These are phyloP conservation scores for Pichia sp. DNA, from an alignment of 1,139 yeast species.

Conservation along the genomic window DNA sequence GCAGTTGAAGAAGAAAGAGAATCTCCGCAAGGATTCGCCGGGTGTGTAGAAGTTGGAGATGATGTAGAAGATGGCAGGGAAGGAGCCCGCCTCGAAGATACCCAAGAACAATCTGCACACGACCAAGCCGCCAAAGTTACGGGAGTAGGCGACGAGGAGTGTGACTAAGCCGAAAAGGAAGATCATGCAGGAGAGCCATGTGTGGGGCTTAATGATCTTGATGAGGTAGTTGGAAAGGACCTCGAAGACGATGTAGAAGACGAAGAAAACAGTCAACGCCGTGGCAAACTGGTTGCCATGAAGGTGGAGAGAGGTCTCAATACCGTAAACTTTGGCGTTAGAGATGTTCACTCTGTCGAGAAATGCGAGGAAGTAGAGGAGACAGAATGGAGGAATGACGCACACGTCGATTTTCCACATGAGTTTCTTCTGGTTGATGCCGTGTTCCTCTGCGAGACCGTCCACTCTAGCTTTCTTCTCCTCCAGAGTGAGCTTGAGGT, in stretches of 20 bases:
- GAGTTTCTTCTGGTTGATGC: constrained; percentile 45
- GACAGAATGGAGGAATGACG: constrained; percentile 67
- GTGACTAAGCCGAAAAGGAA: constrained; percentile 58
- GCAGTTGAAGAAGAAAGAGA: constrained; percentile 65
- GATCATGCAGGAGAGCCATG: constrained; percentile 58
- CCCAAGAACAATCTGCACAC: constrained; percentile 65
- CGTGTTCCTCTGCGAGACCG: constrained; percentile 38
- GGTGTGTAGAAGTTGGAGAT: constrained; percentile 55
- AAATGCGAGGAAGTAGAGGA: constrained; percentile 64
- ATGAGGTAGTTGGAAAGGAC: constrained; percentile 61
- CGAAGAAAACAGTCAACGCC: constrained; percentile 68
- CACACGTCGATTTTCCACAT: constrained; percentile 63
- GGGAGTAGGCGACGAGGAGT: constrained; percentile 63
- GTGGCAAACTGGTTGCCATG: constrained; percentile 60
- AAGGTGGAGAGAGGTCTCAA: constrained; percentile 48
- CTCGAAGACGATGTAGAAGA: constrained; percentile 67
- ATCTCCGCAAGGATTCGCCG: constrained; percentile 66
- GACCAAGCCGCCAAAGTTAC: constrained; percentile 53
- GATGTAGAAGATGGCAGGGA: constrained; percentile 70
- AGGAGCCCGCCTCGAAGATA: constrained; percentile 63
- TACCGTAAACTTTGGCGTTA: constrained; percentile 68
- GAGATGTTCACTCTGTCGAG: constrained; percentile 73
- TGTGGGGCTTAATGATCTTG: constrained; percentile 59
- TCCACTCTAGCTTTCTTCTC: constrained; percentile 1
- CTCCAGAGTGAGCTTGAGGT: background rate